Evolutionary conservation across 352 stramenopile species (phyloP), one percentile per base, ranked within the genome.

Genomic region (Globisporangium okanoganense): DNA sequence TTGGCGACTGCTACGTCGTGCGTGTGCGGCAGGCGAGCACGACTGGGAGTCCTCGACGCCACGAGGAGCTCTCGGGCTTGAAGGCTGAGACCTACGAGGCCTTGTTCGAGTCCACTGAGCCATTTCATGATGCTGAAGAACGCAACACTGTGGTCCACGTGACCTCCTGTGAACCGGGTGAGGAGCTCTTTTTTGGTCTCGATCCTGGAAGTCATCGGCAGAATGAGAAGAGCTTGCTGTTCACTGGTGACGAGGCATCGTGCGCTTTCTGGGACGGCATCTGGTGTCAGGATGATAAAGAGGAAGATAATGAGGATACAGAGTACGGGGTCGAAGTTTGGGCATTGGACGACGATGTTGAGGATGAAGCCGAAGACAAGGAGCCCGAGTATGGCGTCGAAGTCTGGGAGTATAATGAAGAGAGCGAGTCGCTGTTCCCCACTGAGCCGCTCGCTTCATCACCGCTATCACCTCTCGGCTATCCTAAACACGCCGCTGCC

Each of bases 1-100:
- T 72, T 40, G 57, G 57, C 33, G 56, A 45, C n/a, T 62, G 62
- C 27, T 67, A 66, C 50, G 52, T 66, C 60, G 60, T 66, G 33
- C 60, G 43, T 7, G 60, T 60, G 43, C 60, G 24, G 22, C 38
- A 43, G 5, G 38, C 44, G 18, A 45, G 29, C 24, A 7, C 33
- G 1, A 36, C 5, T 6, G 20, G 7, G 47, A 31, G 47, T n/a
- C 48, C 20, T 31, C 48, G 12, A 9, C 20, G 29, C 29, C 29
- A 6, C 29, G 29, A 22, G 18, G 29, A 35, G 6, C 6, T 8
- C 9, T 27, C 13, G 29, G 4, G 18, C 14, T 16, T 20, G 5
- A 33, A 53, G 41, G 41, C 29, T 3, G 56, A 50, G 5, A 4
- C 4, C n/a, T 47, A 27, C 31, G 31, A 61, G 31, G 13, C 24